These are phyloP conservation scores for Cutaneotrichosporon sp. DNA, from an alignment of 1,284 basidiomycete species.

Conservation along the genomic window DNA sequence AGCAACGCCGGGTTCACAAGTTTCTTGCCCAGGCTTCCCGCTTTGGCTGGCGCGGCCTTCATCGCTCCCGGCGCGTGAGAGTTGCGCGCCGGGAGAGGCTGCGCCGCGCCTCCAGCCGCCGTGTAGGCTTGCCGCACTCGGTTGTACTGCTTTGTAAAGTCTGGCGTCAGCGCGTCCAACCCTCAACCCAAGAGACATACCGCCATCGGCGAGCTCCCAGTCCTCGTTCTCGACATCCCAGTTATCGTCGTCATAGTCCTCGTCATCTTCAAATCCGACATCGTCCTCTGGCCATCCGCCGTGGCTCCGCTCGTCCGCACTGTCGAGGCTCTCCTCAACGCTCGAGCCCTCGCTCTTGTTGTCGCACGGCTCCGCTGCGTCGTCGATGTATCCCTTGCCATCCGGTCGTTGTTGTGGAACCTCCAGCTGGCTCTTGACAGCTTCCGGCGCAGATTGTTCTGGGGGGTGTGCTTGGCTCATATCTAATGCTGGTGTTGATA, in stretches of 20 bases:
- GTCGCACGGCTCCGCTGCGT: constrained; percentile 18
- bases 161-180: constrained; percentile 54
- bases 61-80: constrained; percentile 37
- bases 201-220: constrained; percentile 74
- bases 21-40: constrained; percentile 63
- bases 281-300: constrained; percentile 16
- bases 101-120: constrained; percentile 23
- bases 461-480: constrained; percentile 14
- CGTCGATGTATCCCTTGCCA: constrained; percentile 33
- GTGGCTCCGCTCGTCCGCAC: constrained; percentile 9
- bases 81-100: constrained; percentile 43
- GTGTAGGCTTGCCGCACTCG: constrained; percentile 72
- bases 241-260: constrained; percentile 47
- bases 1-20: constrained; percentile 60
- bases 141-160: constrained; percentile 97
- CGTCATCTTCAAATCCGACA: constrained; percentile 10
- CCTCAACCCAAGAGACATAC: constrained; percentile 43
- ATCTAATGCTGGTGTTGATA: constrained; percentile 3
- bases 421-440: background rate
- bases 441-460: background rate
- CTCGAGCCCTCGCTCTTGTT: constrained; percentile 33
- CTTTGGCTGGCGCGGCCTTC: constrained; percentile 42
- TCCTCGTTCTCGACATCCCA: constrained; percentile 78
- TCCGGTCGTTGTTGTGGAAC: constrained; percentile 10
- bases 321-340: constrained; percentile 29